Base-by-base conservation (phyloP, 352 stramenopile species). In the Phytophthora chlamydospora region DNA sequence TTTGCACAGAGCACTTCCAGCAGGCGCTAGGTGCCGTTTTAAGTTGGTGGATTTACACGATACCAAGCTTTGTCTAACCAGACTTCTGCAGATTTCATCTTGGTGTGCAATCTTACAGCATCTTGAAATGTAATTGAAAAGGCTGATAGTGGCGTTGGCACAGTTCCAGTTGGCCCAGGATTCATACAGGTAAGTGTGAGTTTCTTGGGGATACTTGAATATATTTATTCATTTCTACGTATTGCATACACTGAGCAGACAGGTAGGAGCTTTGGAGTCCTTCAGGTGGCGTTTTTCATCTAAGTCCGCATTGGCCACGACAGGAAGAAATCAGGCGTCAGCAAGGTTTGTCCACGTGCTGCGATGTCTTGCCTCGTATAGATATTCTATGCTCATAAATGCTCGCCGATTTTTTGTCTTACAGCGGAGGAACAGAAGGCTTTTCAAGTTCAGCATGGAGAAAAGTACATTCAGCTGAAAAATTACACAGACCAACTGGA, bases 401-500 rank as follows among this genome's bases (percentile, higher is more conserved):
- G 3, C 2, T 29, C 24, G 24, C 24, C 24, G 24, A 29, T 29
- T 3, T 40, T 34, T 48, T 51, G 24, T 13, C 2, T 17, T 42
- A 4, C 39, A 95, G 86, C 73, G 13, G 84, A 95, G 36, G 86
- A 95, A 46, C 84, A 95, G 41, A 93, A 92, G 44, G 50, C 69
- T 1, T 95, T 88, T 57, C 80, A 95, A 59, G 63, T 74, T 39
- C 86, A 95, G 32, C 84, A 93, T 52, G 86, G 86, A 14, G 83
- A 95, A 50, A 90, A 91, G 50, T 93, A 95, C 34, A 90, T 95
- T 43, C 86, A 95, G 42, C 55, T 95, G n/a, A 95, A 95, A 56
- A 81, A 69, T 17, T 93, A 95, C 67, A 89, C 86, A 3, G 84
- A 95, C 47, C 82, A 93, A 49, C 72, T 95, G 11, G 86, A 95